Evolutionary conservation across 1,284 basidiomycete genomes (phyloP).

Genomic region (Tilletia indica): DNA sequence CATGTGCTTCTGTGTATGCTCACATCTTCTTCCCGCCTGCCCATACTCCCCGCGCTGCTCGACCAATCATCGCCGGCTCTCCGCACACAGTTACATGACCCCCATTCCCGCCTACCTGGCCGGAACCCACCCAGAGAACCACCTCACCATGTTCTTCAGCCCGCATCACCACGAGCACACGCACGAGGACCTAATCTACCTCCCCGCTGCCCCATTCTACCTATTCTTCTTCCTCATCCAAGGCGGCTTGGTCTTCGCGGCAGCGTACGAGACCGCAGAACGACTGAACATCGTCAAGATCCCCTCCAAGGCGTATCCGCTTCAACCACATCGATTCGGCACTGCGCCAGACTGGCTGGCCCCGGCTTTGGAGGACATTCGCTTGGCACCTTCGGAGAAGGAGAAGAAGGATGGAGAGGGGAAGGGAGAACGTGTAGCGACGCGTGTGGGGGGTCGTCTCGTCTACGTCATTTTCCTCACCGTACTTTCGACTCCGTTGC

Average conservation of each 20-base stretch:
- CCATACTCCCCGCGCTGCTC: background rate
- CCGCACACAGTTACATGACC: slow-evolving; percentile 37
- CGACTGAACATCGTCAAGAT: slow-evolving; percentile 33
- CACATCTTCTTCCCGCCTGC: background rate
- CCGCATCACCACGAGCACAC: slow-evolving; percentile 43
- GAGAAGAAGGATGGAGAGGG: slow-evolving; percentile 19
- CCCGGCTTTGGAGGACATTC: slow-evolving; percentile 42
- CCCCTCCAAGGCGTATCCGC: slow-evolving; percentile 29
- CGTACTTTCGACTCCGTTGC: slow-evolving; percentile 39
- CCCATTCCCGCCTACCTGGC: slow-evolving; percentile 50
- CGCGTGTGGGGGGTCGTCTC: slow-evolving; percentile 35
- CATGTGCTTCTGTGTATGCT: background rate
- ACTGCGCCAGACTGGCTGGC: slow-evolving; percentile 50
- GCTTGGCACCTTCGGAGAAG: slow-evolving; percentile 28
- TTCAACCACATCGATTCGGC: slow-evolving; percentile 51
- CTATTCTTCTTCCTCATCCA: slow-evolving; percentile 38
- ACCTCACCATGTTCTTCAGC: slow-evolving; percentile 41
- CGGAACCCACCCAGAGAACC: slow-evolving; percentile 51
- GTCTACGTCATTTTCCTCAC: slow-evolving; percentile 49
- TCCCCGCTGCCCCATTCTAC: slow-evolving; percentile 54
- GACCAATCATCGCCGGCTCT: background rate
- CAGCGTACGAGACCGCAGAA: slow-evolving; percentile 34
- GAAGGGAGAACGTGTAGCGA: slow-evolving; percentile 19
- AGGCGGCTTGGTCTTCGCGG: slow-evolving; percentile 37
- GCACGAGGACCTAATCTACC: slow-evolving; percentile 49